Percentiles rank a stretch among this genome's conserved stretches.
These are phyloP conservation scores for Hypoxylon sp. DNA, from an alignment of 2,329 filamentous ascomycete species.

Conservation along the genomic window DNA sequence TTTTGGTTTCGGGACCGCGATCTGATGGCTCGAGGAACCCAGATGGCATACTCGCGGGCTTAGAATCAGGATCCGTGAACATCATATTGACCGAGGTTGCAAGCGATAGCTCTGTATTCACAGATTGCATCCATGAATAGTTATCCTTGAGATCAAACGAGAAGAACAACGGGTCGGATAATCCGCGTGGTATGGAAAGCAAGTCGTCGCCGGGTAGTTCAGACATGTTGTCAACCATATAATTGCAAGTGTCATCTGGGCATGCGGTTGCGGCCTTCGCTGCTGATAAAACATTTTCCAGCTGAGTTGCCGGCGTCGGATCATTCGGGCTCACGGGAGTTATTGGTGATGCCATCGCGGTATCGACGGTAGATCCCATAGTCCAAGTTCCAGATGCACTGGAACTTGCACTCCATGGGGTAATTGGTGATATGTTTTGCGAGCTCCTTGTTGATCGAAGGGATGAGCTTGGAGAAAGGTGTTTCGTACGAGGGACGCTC, in stretches of 20 bases:
- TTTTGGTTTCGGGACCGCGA: slow-evolving; percentile 54
- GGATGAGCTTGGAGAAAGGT: slow-evolving; percentile 54
- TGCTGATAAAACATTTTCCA: slow-evolving; percentile 51
- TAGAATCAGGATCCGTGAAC: slow-evolving; percentile 53
- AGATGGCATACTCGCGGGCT: slow-evolving; percentile 39
- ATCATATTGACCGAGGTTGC: slow-evolving; percentile 57
- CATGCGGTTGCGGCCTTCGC: slow-evolving; percentile 47
- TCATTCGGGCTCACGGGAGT: slow-evolving; percentile 57
- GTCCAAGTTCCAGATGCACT: slow-evolving; percentile 57
- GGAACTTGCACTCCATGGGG: slow-evolving; percentile 58
- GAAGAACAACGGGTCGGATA: slow-evolving; percentile 57
- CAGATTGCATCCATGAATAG: slow-evolving; percentile 54
- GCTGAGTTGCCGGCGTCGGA: slow-evolving; percentile 40
- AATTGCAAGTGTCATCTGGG: slow-evolving; percentile 51
- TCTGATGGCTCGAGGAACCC: slow-evolving; percentile 44
- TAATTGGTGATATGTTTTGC: slow-evolving; percentile 63
- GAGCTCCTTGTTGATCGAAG: slow-evolving; percentile 58
- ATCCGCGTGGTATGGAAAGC: slow-evolving; percentile 53
- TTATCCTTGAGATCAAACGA: slow-evolving; percentile 55
- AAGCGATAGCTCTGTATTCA: slow-evolving; percentile 56
- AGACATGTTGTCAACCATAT: slow-evolving; percentile 52
- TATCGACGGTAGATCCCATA: slow-evolving; percentile 59
- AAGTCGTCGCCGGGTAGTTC: slow-evolving; percentile 63
- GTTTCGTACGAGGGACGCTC: slow-evolving; percentile 46
- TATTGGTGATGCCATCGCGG: slow-evolving; percentile 63